Conservation (phyloP, 805 yeast genomes). For the Candida methanosorbosa region DNA sequence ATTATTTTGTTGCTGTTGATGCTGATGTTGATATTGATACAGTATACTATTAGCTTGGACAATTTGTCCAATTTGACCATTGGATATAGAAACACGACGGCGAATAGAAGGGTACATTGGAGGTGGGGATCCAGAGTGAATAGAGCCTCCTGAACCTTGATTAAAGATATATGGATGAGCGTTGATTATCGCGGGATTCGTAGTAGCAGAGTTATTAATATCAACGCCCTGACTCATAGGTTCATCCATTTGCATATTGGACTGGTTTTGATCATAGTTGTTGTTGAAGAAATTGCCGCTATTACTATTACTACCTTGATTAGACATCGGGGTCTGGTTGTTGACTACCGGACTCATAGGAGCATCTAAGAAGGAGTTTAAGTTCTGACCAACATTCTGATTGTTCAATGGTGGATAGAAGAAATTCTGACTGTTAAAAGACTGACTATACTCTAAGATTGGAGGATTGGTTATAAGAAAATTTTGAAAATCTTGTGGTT, state of each 20-base stretch:
- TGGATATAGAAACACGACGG: conserved; percentile 72
- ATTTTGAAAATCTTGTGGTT: conserved; percentile 27
- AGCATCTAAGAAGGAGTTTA: too few relatives aligned
- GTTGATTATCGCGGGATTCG: too few relatives aligned
- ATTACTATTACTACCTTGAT: neutral
- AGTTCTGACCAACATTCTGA: conserved; percentile 1
- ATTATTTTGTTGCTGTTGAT: conserved; percentile 9
- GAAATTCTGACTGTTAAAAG: too few relatives aligned
- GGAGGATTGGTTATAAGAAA: conserved; percentile 28
- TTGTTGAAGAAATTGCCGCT: neutral
- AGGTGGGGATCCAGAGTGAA: conserved; percentile 1
- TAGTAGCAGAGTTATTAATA: neutral
- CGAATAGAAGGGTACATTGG: conserved; percentile 20
- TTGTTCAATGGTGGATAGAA: neutral
- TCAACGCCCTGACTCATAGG: neutral
- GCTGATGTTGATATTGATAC: conserved; percentile 19
- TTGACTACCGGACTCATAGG: too few relatives aligned
- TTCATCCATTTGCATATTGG: neutral
- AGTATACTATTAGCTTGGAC: conserved; percentile 27
- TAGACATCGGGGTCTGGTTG: neutral
- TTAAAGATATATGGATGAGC: too few relatives aligned
- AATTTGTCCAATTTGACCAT: conserved; percentile 79
- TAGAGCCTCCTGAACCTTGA: neutral
- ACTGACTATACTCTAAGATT: conserved; percentile 19
- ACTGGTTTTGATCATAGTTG: neutral